phyloP scores from a whole-genome alignment of 23 red algal species.

The Gracilaria domingensis region DNA sequence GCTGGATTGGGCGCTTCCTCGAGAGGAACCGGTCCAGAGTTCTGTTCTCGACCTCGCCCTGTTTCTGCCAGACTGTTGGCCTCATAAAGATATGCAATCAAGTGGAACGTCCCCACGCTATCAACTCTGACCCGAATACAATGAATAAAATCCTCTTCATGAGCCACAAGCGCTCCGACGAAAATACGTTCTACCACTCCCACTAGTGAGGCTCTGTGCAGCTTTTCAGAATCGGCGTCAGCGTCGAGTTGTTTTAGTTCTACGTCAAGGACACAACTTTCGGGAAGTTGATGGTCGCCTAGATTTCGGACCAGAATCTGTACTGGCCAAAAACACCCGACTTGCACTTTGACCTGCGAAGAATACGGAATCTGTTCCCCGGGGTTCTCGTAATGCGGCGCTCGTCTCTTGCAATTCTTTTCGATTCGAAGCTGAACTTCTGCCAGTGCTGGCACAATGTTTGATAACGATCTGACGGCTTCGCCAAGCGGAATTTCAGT shows the following conservation, averaged over 20 bases:
- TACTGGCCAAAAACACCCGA: conserved; percentile 32
- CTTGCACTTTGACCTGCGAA: conserved; percentile 1
- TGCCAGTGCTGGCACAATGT: background rate
- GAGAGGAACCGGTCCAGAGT: background rate
- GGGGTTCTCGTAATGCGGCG: background rate
- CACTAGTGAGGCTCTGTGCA: conserved; percentile 29
- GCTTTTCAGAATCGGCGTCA: background rate
- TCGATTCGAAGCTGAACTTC: background rate
- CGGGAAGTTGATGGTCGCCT: background rate
- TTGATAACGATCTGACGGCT: background rate
- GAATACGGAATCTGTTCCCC: background rate
- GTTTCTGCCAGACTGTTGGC: background rate
- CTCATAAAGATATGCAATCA: conserved; percentile 35
- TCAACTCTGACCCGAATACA: conserved; percentile 8
- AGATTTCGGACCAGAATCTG: conserved; percentile 1
- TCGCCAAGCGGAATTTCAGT: background rate
- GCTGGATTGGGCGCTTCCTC: background rate
- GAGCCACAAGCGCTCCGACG: conserved; percentile 7
- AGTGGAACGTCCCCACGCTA: conserved; percentile 16
- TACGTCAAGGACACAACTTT: conserved; percentile 16
- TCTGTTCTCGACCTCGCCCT: background rate
- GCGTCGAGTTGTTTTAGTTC: conserved; percentile 27
- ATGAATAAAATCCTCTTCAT: conserved; percentile 30
- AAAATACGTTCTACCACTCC: conserved; percentile 22
- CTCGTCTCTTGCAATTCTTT: background rate